Evolutionary conservation across 768 basidiomycete genomes (phyloP), one percentile per base, ranked within the genome.

Genomic region (Trametes villosa): DNA sequence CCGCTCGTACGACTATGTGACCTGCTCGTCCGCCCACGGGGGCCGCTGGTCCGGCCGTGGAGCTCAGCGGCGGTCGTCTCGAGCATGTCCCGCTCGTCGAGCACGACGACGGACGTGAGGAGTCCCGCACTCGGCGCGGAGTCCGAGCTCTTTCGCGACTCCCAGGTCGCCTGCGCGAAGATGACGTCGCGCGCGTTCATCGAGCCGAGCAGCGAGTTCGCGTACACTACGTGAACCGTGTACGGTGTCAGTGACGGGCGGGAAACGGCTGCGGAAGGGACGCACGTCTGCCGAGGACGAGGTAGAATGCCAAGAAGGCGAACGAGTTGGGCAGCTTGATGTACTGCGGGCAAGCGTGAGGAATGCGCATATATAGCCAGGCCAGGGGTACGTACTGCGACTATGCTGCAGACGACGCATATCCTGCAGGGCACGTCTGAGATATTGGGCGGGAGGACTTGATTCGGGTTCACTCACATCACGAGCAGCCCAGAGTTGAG

Each of bases 121-220:
- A 53, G n/a, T 0, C 38, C 40, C 18, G 40, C 52, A n/a, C 36
- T 13, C 9, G 51, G 22, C 17, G 38, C 24, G 22, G 38, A 3
- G 33, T 13, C 33, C 33, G 33, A 13, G n/a, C n/a, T n/a, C n/a
- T n/a, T 34, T 7, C 33, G 33, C 33, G 40, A 17, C 11, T 13
- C 27, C 52, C 40, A 20, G 4, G 12, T 3, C 26, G 17, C 38
- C 8, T 38, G 52, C 17, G 52, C 40, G 52, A 53, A 53, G 29
- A 53, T 53, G 29, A 53, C 17, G 40, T 53, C 52, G 12, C 52
- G 42, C 29, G 53, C 53, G 31, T 55, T 55, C 20, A 55, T 30
- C 15, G 53, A 30, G 12, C 53, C 53, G 1, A 55, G 44, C 5
- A 55, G 42, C 9, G 53, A 45, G 44, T 55, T 55, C 18, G 53